phyloP scores from a whole-genome alignment of 2,329 filamentous ascomycete genomes.

The Verticillium dahliae region DNA sequence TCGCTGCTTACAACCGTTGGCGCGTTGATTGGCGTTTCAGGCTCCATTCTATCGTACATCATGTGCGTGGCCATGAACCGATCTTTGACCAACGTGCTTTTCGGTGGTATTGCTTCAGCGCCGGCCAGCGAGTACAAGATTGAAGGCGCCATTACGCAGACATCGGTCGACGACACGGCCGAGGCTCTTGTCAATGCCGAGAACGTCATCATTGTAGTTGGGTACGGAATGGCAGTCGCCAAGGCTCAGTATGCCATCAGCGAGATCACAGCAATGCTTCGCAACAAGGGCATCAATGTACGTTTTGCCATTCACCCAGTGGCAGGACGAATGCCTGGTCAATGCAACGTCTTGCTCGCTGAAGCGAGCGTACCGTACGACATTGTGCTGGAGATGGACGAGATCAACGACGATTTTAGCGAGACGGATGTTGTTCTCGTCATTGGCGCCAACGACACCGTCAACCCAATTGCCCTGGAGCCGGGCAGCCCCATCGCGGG shows the following conservation, averaged over 20 bases:
- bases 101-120: conserved; percentile 69
- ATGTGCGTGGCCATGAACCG: conserved; percentile 89
- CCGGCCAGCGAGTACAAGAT: conserved; percentile 63
- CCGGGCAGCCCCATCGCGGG: conserved; percentile 79
- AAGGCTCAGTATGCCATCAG: conserved; percentile 89
- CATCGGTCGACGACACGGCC: conserved; percentile 72
- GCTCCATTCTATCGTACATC: conserved; percentile 83
- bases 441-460: conserved; percentile 88
- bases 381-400: conserved; percentile 90
- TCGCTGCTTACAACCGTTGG: conserved; percentile 79
- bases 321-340: conserved; percentile 85
- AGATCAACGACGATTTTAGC: conserved; percentile 87
- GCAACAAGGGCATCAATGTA: conserved; percentile 71
- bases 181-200: conserved; percentile 71
- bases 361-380: conserved; percentile 87
- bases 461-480: conserved; percentile 84
- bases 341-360: conserved; percentile 85
- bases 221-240: conserved; percentile 90
- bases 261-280: conserved; percentile 69
- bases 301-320: conserved; percentile 89
- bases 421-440: conserved; percentile 84
- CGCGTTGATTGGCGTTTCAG: conserved; percentile 80
- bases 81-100: conserved; percentile 81
- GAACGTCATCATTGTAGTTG: conserved; percentile 82
- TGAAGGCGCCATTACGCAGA: conserved; percentile 72